Percentiles rank a stretch among this genome's conserved stretches.
These are phyloP conservation scores for Cystobasidium ongulense DNA, from an alignment of 768 basidiomycete species.

Conservation along the genomic window DNA sequence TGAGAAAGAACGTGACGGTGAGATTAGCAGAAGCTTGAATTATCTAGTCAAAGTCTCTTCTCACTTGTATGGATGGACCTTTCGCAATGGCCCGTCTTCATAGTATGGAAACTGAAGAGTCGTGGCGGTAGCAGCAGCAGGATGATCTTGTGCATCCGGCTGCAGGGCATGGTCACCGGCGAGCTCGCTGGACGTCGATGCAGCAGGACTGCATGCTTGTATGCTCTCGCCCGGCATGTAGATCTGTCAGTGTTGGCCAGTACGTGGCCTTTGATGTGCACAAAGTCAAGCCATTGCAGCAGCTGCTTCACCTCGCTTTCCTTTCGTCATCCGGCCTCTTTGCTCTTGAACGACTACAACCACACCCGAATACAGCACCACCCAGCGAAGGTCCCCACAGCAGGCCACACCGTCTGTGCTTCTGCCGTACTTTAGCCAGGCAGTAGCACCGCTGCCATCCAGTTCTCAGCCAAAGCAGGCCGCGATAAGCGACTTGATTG, in stretches of 20 bases:
- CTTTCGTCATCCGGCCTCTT: background rate
- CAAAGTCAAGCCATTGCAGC: background rate
- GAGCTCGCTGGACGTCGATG: background rate
- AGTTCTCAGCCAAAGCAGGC: no score
- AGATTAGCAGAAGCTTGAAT: no score
- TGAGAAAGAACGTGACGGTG: background rate
- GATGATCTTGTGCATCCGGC: no score
- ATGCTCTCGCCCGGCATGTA: background rate
- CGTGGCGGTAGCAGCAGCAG: background rate
- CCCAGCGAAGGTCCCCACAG: no score
- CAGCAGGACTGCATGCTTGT: background rate
- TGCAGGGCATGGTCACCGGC: background rate
- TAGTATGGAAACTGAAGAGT: background rate
- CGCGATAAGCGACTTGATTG: background rate
- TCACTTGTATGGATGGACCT: constrained; percentile 31
- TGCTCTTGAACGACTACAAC: background rate
- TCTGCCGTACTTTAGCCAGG: background rate
- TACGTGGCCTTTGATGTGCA: background rate
- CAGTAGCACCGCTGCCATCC: background rate
- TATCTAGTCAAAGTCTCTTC: no score
- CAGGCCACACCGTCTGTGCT: background rate
- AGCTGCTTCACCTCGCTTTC: background rate
- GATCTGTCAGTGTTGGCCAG: background rate
- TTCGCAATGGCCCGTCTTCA: constrained; percentile 11
- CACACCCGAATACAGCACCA: background rate